Evolutionary conservation across 2,329 filamentous ascomycete species (phyloP).

Genomic region (Cytospora piceae): DNA sequence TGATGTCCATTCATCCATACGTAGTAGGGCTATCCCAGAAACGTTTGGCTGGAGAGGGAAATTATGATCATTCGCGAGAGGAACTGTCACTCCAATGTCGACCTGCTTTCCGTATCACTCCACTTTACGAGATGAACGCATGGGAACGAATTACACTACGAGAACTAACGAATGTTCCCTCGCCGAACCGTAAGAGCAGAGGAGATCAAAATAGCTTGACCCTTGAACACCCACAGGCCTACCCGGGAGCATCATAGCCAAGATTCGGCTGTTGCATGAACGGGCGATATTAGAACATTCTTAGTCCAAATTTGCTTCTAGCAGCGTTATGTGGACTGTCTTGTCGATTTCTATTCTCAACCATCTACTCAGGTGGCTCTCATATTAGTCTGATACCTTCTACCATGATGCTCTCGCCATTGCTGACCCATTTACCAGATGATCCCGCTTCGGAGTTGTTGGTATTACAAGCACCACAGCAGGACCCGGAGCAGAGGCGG

Average conservation of each 20-base stretch:
- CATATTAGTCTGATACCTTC: neutral
- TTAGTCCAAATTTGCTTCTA: neutral
- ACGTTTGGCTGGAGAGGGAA: too few species aligned
- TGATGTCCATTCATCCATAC: neutral
- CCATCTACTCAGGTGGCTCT: neutral
- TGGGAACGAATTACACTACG: too few species aligned
- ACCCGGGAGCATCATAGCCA: slow-evolving; percentile 7
- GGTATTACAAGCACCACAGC: neutral
- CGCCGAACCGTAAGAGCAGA: neutral
- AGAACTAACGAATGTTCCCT: neutral
- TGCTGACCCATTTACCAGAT: neutral
- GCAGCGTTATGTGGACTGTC: neutral
- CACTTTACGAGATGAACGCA: neutral
- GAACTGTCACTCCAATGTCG: neutral
- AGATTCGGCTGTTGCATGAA: slow-evolving; percentile 11
- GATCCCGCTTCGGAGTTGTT: neutral
- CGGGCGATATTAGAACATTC: neutral
- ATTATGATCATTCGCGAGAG: neutral
- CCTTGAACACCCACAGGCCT: slow-evolving; percentile 20
- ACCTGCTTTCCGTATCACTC: neutral
- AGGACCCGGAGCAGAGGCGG: neutral
- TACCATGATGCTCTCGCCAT: neutral
- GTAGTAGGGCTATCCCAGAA: neutral
- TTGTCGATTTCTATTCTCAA: neutral
- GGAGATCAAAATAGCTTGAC: slow-evolving; percentile 17